Evolutionary conservation across 1,139 yeast species (phyloP).

Genomic region (Saccharomyces hybrid): DNA sequence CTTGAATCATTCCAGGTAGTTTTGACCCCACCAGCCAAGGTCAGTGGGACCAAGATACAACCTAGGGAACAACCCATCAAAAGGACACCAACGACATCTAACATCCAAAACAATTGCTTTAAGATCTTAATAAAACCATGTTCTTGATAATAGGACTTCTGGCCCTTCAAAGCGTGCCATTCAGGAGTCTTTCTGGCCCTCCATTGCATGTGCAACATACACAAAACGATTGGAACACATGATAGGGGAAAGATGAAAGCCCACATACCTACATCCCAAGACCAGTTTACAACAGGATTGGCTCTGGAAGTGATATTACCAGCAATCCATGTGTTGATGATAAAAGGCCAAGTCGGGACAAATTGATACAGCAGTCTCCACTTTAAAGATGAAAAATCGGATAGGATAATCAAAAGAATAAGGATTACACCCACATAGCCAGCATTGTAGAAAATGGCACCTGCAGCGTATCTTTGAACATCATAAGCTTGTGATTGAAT

Average conservation of each 20-base stretch:
- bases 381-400: conserved; percentile 60
- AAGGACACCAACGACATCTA: conserved; percentile 50
- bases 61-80: conserved; percentile 47
- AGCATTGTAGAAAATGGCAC: conserved; percentile 60
- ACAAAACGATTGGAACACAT: conserved; percentile 48
- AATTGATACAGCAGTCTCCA: conserved; percentile 63
- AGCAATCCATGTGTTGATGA: conserved; percentile 70
- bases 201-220: conserved; percentile 50
- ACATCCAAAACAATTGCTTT: conserved; percentile 37
- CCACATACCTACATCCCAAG: conserved; percentile 75
- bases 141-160: conserved; percentile 27
- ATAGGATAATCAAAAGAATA: conserved; percentile 48
- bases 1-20: conserved; percentile 48
- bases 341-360: conserved; percentile 60
- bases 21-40: conserved; percentile 54
- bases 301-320: conserved; percentile 46
- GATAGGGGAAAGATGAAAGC: conserved; percentile 66
- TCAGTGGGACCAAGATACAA: conserved; percentile 41
- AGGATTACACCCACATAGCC: conserved; percentile 63
- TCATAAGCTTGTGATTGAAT: conserved; percentile 61
- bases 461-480: conserved; percentile 63
- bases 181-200: conserved; percentile 48
- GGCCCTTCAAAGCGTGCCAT: conserved; percentile 33
- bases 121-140: conserved; percentile 23
- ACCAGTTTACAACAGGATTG: conserved; percentile 44